phyloP scores from a whole-genome alignment of 2,329 filamentous ascomycete species.

The Xylariaceae sp. region DNA sequence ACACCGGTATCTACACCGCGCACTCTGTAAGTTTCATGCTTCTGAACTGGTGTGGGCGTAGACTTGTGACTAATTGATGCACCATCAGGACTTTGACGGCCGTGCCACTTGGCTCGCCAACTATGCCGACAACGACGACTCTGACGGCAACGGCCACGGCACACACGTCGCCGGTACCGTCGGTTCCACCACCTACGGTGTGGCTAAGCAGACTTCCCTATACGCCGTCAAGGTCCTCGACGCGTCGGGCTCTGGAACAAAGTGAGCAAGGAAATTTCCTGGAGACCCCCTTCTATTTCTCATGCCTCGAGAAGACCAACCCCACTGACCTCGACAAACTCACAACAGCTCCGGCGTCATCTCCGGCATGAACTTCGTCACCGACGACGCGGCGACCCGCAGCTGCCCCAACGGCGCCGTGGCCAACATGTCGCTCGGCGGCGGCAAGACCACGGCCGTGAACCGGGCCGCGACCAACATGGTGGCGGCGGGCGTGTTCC shows the following conservation, averaged over 20 bases:
- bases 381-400: slow-evolving; percentile 37
- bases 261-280: no score
- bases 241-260: slow-evolving; percentile 21
- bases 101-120: slow-evolving; percentile 33
- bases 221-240: slow-evolving; percentile 44
- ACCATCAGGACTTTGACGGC: slow-evolving; percentile 35
- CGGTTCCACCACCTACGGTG: slow-evolving; percentile 38
- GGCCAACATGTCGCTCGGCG: slow-evolving; percentile 53
- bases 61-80: no score
- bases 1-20: slow-evolving; percentile 46
- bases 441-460: slow-evolving; percentile 38
- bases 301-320: no score
- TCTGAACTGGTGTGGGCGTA: no score
- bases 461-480: slow-evolving; percentile 46
- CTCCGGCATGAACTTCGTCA: slow-evolving; percentile 34
- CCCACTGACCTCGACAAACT: not conserved
- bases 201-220: slow-evolving; percentile 40
- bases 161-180: slow-evolving; percentile 33
- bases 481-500: slow-evolving; percentile 42
- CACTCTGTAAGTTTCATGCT: slow-evolving; percentile 35
- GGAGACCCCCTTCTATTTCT: slow-evolving; percentile 1
- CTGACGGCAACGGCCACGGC: slow-evolving; percentile 38
- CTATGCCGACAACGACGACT: slow-evolving; percentile 26
- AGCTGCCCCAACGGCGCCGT: slow-evolving; percentile 39
- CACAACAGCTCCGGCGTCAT: slow-evolving; percentile 22